These are phyloP conservation scores for Leccinum aurantiacum DNA, from an alignment of 768 basidiomycete species.

Conservation along the genomic window DNA sequence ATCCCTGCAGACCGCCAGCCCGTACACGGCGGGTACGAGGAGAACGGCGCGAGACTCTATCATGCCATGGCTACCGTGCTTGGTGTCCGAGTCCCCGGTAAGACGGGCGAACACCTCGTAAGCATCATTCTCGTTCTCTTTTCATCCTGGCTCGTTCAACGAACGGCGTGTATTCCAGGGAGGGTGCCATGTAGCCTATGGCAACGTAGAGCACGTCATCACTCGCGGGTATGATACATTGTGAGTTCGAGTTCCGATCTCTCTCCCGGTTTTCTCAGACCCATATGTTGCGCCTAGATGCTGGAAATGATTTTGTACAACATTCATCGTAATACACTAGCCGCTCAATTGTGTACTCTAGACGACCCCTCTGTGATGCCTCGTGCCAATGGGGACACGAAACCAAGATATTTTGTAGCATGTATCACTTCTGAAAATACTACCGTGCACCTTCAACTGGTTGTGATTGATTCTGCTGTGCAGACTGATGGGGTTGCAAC, in stretches of 20 bases:
- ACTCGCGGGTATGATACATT: constrained; percentile 44
- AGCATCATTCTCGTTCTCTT: constrained; percentile 18
- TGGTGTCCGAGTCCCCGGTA: constrained; percentile 66
- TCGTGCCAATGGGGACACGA: too few relatives aligned
- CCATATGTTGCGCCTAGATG: constrained; percentile 29
- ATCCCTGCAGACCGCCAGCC: constrained; percentile 58
- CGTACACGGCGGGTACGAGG: constrained; percentile 76
- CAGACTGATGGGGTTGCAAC: constrained; percentile 36
- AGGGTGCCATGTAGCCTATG: constrained; percentile 43
- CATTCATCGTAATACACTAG: not conserved
- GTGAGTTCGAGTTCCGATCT: constrained; percentile 30
- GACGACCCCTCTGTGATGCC: not conserved
- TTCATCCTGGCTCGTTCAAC: not conserved
- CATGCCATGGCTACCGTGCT: constrained; percentile 59
- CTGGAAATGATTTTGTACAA: constrained; percentile 31
- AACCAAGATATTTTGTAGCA: constrained; percentile 5
- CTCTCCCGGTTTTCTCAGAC: not conserved
- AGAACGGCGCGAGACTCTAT: constrained; percentile 61
- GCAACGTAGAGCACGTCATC: constrained; percentile 38
- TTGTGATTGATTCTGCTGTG: constrained; percentile 32
- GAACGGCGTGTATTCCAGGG: constrained; percentile 27
- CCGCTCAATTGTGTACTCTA: not conserved
- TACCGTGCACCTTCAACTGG: constrained; percentile 31
- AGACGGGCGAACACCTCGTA: constrained; percentile 70
- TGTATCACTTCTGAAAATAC: constrained; percentile 3